Percentiles rank a stretch among this genome's conserved stretches.
These are phyloP conservation scores for Diaporthe longicolla DNA, from an alignment of 2,329 filamentous ascomycete species.

Conservation along the genomic window DNA sequence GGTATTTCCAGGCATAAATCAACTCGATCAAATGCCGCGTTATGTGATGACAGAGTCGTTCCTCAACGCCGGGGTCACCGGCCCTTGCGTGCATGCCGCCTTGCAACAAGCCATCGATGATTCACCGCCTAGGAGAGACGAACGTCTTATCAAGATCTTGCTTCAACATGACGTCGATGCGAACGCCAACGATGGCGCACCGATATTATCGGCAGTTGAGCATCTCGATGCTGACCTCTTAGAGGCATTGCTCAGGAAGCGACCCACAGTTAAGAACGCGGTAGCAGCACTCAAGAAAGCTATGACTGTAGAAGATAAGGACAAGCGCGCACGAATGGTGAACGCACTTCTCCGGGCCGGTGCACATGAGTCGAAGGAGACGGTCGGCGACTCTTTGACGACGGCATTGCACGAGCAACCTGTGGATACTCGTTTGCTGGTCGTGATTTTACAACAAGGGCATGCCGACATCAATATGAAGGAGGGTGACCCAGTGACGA, in stretches of 20 bases:
- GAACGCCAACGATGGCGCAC: constrained; percentile 67
- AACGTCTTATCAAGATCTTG: constrained; percentile 66
- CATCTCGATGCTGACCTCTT: constrained; percentile 64
- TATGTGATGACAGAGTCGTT: constrained; percentile 66
- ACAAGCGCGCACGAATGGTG: constrained; percentile 62
- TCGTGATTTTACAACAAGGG: constrained; percentile 64
- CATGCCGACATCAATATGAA: constrained; percentile 67
- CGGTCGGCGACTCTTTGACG: constrained; percentile 59
- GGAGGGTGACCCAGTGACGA: constrained; percentile 58
- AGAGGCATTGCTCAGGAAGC: constrained; percentile 59
- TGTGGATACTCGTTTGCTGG: constrained; percentile 65
- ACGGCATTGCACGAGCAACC: constrained; percentile 59
- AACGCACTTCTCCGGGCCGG: constrained; percentile 62
- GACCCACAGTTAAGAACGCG: constrained; percentile 60
- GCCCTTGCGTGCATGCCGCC: constrained; percentile 62
- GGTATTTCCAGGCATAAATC: constrained; percentile 64
- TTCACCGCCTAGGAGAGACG: constrained; percentile 61
- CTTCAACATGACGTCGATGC: constrained; percentile 67
- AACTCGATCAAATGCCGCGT: constrained; percentile 58
- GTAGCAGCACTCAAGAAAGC: constrained; percentile 63
- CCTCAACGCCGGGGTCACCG: constrained; percentile 62
- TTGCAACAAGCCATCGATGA: constrained; percentile 68
- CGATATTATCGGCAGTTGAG: constrained; percentile 62
- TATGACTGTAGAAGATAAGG: constrained; percentile 60
- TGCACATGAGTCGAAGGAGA: constrained; percentile 54